phyloP scores from a whole-genome alignment of 2,329 filamentous ascomycete species.

The Fusarium protoensiforme region DNA sequence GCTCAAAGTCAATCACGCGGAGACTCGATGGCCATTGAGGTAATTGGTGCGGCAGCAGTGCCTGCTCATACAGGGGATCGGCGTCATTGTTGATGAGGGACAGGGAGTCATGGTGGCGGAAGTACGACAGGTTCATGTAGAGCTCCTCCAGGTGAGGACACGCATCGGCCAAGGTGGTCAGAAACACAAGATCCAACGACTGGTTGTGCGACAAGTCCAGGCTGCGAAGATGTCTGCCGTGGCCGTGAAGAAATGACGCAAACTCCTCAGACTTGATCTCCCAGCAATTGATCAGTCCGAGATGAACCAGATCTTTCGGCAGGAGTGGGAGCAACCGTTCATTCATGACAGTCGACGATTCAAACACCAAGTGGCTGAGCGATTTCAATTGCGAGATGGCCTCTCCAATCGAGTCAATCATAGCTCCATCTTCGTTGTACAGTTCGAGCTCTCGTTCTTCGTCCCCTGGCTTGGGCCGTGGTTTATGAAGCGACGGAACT shows the following conservation, averaged over 20 bases:
- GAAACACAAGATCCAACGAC: conserved; percentile 79
- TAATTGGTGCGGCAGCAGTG: conserved; percentile 71
- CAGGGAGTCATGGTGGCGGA: conserved; percentile 71
- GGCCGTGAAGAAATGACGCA: conserved; percentile 70
- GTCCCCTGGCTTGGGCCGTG: conserved; percentile 47
- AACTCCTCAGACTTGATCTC: conserved; percentile 76
- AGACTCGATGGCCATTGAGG: conserved; percentile 84
- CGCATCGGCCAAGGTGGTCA: conserved; percentile 70
- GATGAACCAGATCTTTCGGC: conserved; percentile 71
- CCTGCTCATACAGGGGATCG: conserved; percentile 77
- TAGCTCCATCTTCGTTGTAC: conserved; percentile 56
- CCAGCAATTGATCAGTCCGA: conserved; percentile 84
- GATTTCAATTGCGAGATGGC: conserved; percentile 63
- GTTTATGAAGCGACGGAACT: conserved; percentile 58
- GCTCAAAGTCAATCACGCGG: conserved; percentile 77
- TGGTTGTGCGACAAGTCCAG: conserved; percentile 83
- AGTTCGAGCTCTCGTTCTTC: conserved; percentile 45
- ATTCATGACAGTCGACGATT: conserved; percentile 79
- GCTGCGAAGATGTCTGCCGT: conserved; percentile 74
- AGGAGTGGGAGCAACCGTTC: conserved; percentile 74
- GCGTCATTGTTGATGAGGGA: conserved; percentile 67
- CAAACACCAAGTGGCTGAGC: conserved; percentile 76
- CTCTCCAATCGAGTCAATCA: conserved; percentile 50
- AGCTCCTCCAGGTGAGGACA: conserved; percentile 80
- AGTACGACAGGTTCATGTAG: conserved; percentile 83